Percentiles rank a stretch among this genome's conserved stretches.
phyloP scores from a whole-genome alignment of 257 asterid genomes.

The Solanum pinnatisectum region DNA sequence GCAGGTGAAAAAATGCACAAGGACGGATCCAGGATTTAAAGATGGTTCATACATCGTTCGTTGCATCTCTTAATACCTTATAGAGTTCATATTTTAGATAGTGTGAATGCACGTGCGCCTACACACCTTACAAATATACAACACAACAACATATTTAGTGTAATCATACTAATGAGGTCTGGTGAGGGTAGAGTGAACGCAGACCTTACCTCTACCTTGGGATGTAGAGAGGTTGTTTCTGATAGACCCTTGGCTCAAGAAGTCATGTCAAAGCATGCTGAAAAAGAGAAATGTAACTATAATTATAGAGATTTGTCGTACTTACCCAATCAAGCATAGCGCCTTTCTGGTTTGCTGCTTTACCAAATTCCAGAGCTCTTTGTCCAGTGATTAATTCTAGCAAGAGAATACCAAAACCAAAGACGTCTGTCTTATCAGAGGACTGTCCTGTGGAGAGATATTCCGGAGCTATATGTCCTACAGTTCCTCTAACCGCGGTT shows the following conservation, averaged over 20 bases:
- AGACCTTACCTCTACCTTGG: neutral
- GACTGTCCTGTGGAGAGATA: constrained; percentile 94
- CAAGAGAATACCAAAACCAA: constrained; percentile 87
- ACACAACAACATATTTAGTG: neutral
- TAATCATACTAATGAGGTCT: neutral
- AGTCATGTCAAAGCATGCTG: neutral
- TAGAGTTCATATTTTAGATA: neutral
- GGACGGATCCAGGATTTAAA: neutral
- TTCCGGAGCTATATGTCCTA: constrained; percentile 94
- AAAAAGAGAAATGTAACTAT: neutral
- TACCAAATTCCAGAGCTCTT: constrained; percentile 88
- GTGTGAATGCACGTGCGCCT: neutral
- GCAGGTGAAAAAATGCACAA: neutral
- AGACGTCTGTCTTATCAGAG: constrained; percentile 90
- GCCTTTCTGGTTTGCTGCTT: constrained; percentile 81
- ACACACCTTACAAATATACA: neutral
- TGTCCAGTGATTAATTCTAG: constrained; percentile 83
- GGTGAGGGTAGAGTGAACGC: neutral
- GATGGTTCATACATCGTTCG: neutral
- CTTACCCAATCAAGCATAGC: constrained; percentile 98
- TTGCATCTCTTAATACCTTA: neutral
- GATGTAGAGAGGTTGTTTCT: neutral
- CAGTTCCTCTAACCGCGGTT: constrained; percentile 95
- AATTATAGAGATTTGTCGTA: neutral
- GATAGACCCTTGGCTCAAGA: neutral